Conservation (phyloP, 495 filamentous ascomycete genomes). For the Aspergillus sparsus region DNA sequence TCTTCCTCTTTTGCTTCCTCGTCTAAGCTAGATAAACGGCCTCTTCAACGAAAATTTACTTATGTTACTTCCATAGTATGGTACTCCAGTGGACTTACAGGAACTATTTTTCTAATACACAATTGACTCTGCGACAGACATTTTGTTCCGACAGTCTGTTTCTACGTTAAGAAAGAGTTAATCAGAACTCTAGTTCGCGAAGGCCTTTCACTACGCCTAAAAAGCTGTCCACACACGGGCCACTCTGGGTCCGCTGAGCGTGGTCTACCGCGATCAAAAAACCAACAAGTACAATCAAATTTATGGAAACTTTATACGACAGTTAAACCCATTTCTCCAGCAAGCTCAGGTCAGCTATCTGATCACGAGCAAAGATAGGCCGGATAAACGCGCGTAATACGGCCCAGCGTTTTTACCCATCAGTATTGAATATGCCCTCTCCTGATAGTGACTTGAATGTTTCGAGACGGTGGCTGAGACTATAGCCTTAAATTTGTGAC, state of each 20-base stretch:
- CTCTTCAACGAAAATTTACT: conserved; percentile 15
- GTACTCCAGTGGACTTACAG: conserved; percentile 4
- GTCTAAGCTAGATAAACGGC: background rate
- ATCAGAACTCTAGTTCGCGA: no score
- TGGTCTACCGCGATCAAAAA: conserved; percentile 3
- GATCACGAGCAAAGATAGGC: conserved; percentile 41
- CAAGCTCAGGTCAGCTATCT: conserved; percentile 33
- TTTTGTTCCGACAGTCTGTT: no score
- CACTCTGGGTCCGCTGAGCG: background rate
- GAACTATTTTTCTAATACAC: background rate
- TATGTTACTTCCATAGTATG: background rate
- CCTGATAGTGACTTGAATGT: conserved; percentile 47
- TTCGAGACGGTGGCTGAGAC: conserved; percentile 34
- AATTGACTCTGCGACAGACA: no score
- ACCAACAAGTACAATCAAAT: conserved; percentile 52
- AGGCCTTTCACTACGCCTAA: no score
- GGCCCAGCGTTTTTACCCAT: conserved; percentile 58
- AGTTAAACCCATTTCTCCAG: conserved; percentile 52
- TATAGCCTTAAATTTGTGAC: conserved; percentile 68
- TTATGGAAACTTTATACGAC: conserved; percentile 49
- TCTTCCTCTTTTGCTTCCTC: background rate
- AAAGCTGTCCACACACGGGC: no score
- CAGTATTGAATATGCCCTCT: conserved; percentile 61
- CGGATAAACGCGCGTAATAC: conserved; percentile 48
- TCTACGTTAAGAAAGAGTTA: no score